Base-by-base conservation (phyloP, 441 rosid genomes). In the Pelargonium myrrhifolium region DNA sequence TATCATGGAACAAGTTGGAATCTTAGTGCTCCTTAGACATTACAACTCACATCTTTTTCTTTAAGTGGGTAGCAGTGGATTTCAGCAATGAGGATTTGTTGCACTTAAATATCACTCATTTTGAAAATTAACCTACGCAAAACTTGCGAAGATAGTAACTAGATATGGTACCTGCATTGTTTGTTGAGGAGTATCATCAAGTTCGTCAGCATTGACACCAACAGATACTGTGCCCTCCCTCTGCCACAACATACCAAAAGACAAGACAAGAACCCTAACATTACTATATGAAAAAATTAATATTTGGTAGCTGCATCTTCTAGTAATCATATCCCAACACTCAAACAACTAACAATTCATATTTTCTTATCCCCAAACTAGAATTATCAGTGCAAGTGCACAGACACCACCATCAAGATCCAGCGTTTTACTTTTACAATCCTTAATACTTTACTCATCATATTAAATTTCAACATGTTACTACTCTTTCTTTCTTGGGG, bases 181-280 rank as follows among this genome's bases (percentile, higher is more conserved):
- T 66, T 71, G 81, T 72, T 43, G 80, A 69, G 72, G 8, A 72
- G 42, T 42, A 15, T 76, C 78, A 31, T 73, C 76, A 1, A 74
- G 61, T 76, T 68, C 66, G 15, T 20, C 65, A 56, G 68, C 77
- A 68, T 69, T 82, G 67, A 62, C 49, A 65, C 81, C 88, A 49
- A 76, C 77, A 24, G 80, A 79, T 22, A 81, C 77, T 11, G 66
- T 58, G 55, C 77, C 45, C 8, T 74, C 85, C 71, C 74, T 75
- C 64, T 77, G 80, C 96, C 90, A 90, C 55, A 93, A 78, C 67
- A 31, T 31, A 5, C 37, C 37, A 4, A 31, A 31, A 31, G 37
- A 51, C n/a, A 49, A 49, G 7, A n/a, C 7, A 51, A 15, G 18
- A 0, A n/a, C 18, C 6, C 2, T 1, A n/a, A 17, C 4, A 14